Conservation (phyloP, 768 basidiomycete genomes). For the Russula sp. region DNA sequence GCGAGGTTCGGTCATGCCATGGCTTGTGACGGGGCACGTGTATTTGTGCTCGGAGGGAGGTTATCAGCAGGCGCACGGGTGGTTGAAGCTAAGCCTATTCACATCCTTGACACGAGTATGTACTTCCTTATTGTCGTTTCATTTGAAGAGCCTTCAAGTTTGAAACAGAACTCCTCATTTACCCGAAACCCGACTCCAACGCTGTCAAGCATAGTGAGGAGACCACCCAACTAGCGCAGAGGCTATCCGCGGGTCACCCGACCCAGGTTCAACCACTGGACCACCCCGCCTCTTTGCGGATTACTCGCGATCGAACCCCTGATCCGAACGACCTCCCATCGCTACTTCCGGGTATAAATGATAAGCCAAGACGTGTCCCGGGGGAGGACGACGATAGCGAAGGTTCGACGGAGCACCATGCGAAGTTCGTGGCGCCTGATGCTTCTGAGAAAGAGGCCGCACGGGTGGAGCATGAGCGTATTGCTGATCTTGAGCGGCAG, state of each 20-base stretch:
- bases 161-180: conserved; percentile 81
- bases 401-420: conserved; percentile 64
- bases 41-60: conserved; percentile 94
- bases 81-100: conserved; percentile 77
- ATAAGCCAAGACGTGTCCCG: conserved; percentile 37
- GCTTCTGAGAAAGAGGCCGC: conserved; percentile 62
- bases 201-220: conserved; percentile 41
- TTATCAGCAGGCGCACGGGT: conserved; percentile 67
- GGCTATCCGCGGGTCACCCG: conserved; percentile 43
- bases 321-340: conserved; percentile 43
- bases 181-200: conserved; percentile 59
- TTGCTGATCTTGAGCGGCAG: conserved; percentile 38
- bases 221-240: conserved; percentile 39
- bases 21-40: conserved; percentile 84
- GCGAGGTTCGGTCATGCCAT: conserved; percentile 97
- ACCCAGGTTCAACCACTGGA: conserved; percentile 19
- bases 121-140: conserved; percentile 30
- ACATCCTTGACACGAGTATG: conserved; percentile 93
- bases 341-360: conserved; percentile 36
- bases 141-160: not conserved
- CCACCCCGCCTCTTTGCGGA: conserved; percentile 25
- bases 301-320: conserved; percentile 13
- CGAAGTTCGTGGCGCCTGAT: conserved; percentile 48
- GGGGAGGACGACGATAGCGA: conserved; percentile 56
- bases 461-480: conserved; percentile 69